Conservation (phyloP, 1,139 yeast species). For the Yamadazyma diddensiae region DNA sequence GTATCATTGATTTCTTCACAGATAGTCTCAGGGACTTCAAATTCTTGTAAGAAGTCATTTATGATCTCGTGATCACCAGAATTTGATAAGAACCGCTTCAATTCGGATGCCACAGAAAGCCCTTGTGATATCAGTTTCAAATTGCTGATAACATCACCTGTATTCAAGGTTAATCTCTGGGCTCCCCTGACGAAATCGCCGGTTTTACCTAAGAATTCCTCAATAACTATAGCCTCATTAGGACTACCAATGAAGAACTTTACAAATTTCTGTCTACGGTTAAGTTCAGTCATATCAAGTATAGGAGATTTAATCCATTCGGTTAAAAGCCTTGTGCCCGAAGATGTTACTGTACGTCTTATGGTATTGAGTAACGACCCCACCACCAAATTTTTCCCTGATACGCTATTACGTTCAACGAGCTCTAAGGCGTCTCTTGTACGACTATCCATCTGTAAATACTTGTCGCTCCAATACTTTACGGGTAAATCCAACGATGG, state of each 20-base stretch:
- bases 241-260: conserved; percentile 43
- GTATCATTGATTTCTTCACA: conserved; percentile 27
- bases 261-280: conserved; percentile 62
- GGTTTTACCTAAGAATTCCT: conserved; percentile 22
- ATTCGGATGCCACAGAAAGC: conserved; percentile 22
- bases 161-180: conserved; percentile 34
- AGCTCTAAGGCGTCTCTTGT: conserved; percentile 83
- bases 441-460: conserved; percentile 77
- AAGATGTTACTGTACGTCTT: conserved; percentile 69
- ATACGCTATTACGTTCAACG: conserved; percentile 38
- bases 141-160: conserved; percentile 34
- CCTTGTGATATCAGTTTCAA: conserved; percentile 34
- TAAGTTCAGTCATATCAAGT: conserved; percentile 53
- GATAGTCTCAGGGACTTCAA: conserved; percentile 28
- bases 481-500: conserved; percentile 37
- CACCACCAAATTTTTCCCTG: conserved; percentile 51
- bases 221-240: conserved; percentile 8
- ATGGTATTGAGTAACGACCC: conserved; percentile 74
- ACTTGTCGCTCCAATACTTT: conserved; percentile 41
- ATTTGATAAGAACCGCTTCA: conserved; percentile 20
- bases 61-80: conserved; percentile 7
- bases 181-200: conserved; percentile 41
- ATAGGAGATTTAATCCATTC: conserved; percentile 87
- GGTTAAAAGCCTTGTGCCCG: conserved; percentile 74
- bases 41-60: conserved; percentile 14